phyloP scores from a whole-genome alignment of 2,329 filamentous ascomycete species.

The Huntiella decipiens region DNA sequence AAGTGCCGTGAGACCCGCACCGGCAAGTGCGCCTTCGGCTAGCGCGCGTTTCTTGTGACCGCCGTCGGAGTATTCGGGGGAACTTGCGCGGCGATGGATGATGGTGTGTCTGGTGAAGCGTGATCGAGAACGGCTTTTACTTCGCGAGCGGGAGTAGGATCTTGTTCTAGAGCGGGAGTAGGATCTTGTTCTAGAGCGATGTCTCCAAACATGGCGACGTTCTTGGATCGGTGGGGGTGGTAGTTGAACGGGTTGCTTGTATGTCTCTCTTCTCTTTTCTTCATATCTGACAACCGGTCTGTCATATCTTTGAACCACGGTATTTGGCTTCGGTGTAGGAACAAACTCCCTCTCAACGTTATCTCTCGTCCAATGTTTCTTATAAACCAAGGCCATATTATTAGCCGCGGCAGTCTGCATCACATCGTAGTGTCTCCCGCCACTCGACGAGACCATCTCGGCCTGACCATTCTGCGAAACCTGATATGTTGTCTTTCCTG shows the following conservation, averaged over 20 bases:
- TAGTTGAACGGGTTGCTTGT: conserved; percentile 14
- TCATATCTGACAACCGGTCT: conserved; percentile 17
- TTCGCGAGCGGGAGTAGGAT: conserved; percentile 17
- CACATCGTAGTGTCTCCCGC: conserved; percentile 15
- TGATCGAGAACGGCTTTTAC: conserved; percentile 21
- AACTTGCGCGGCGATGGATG: conserved; percentile 23
- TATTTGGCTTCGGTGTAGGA: conserved; percentile 1
- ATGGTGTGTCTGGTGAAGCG: conserved; percentile 27
- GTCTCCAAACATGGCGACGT: conserved; percentile 20
- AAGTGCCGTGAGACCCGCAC: conserved; percentile 41
- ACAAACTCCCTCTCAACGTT: conserved; percentile 36
- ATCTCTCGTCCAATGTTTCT: conserved; percentile 17
- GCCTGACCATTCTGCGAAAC: conserved; percentile 20
- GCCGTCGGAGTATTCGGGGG: conserved; percentile 12
- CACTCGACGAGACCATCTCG: conserved; percentile 32
- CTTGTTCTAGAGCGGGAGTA: conserved; percentile 15
- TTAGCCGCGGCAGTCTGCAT: conserved; percentile 16
- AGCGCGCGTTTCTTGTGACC: conserved; percentile 37
- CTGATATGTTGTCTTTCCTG: conserved; percentile 19
- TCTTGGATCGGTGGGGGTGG: conserved; percentile 14
- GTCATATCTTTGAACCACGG: conserved; percentile 8
- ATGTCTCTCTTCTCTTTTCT: conserved; percentile 16
- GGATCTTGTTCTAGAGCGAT: conserved; percentile 21
- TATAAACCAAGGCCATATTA: conserved; percentile 16
- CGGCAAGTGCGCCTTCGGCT: conserved; percentile 45